These are phyloP conservation scores for Cyclotella cryptica DNA, from an alignment of 108 stramenopile species.

Conservation along the genomic window DNA sequence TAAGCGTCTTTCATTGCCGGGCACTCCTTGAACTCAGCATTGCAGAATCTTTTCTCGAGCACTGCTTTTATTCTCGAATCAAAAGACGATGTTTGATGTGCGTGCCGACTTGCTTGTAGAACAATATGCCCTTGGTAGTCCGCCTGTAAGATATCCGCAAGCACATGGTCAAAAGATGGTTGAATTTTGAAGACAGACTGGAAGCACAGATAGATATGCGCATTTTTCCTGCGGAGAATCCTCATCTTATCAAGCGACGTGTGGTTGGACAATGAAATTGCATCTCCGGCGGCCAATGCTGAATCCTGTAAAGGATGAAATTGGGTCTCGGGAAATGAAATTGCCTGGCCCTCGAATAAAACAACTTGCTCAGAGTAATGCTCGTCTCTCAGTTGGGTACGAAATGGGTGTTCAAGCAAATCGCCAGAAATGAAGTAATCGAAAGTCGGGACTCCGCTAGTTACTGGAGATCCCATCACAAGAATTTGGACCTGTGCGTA, in stretches of 20 bases:
- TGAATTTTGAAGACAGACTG: conserved; percentile 79
- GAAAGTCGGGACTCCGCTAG: conserved; percentile 37
- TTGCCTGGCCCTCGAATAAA: conserved; percentile 61
- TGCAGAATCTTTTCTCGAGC: conserved; percentile 29
- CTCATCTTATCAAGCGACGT: conserved; percentile 26
- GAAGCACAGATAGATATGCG: conserved; percentile 55
- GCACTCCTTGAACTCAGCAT: conserved; percentile 1
- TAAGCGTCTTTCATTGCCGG: conserved; percentile 8
- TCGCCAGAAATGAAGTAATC: conserved; percentile 54
- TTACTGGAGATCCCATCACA: conserved; percentile 49
- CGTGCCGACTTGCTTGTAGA: conserved; percentile 53
- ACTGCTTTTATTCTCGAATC: conserved; percentile 11
- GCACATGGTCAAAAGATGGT: conserved; percentile 64
- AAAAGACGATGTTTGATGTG: conserved; percentile 48
- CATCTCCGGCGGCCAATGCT: conserved; percentile 37
- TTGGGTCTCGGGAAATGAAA: conserved; percentile 38
- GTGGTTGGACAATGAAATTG: conserved; percentile 16
- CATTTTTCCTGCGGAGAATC: conserved; percentile 22
- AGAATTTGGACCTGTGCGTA: conserved; percentile 50
- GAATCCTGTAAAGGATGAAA: conserved; percentile 22
- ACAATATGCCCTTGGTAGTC: conserved; percentile 50
- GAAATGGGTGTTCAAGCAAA: conserved; percentile 47
- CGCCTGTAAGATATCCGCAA: conserved; percentile 53
- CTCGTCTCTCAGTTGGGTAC: conserved; percentile 32
- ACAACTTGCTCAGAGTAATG: conserved; percentile 78